Evolutionary conservation across 2,329 filamentous ascomycete species (phyloP).

Genomic region (Stagonosporopsis rhizophila): DNA sequence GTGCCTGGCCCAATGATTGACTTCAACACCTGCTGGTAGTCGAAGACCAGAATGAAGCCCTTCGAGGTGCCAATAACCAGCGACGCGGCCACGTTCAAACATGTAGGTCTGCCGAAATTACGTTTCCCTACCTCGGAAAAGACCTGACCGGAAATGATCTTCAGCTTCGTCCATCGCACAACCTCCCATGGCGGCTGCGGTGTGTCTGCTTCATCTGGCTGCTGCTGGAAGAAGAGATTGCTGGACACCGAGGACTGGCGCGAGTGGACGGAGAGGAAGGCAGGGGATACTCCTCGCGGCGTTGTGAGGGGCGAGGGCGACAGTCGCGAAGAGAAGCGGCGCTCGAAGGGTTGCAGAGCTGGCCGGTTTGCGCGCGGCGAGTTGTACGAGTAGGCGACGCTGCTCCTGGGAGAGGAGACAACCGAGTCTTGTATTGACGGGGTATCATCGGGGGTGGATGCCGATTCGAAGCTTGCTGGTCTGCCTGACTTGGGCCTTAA

Average conservation of each 20-base stretch:
- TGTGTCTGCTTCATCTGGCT: constrained; percentile 66
- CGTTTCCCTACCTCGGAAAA: constrained; percentile 93
- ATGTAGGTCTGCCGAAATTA: constrained; percentile 91
- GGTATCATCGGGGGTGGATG: constrained; percentile 82
- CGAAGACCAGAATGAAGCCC: constrained; percentile 92
- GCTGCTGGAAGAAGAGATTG: constrained; percentile 65
- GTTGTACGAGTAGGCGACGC: constrained; percentile 72
- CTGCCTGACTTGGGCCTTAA: constrained; percentile 21
- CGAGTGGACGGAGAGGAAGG: constrained; percentile 77
- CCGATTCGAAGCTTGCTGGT: constrained; percentile 70
- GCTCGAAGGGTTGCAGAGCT: constrained; percentile 91
- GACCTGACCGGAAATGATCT: constrained; percentile 84
- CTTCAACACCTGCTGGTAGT: constrained; percentile 95
- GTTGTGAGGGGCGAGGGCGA: constrained; percentile 67
- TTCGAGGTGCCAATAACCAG: constrained; percentile 94
- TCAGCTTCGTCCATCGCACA: constrained; percentile 91
- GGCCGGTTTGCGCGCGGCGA: constrained; percentile 76
- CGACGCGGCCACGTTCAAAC: constrained; percentile 83
- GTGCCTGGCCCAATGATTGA: constrained; percentile 92
- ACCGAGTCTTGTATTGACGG: constrained; percentile 74
- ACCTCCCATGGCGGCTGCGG: constrained; percentile 92
- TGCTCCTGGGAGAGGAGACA: constrained; percentile 73
- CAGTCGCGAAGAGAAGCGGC: constrained; percentile 89
- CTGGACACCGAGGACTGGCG: constrained; percentile 81
- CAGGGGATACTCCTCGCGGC: constrained; percentile 75